phyloP scores from a whole-genome alignment of 495 filamentous ascomycete species.

The Annulohypoxylon stygium region DNA sequence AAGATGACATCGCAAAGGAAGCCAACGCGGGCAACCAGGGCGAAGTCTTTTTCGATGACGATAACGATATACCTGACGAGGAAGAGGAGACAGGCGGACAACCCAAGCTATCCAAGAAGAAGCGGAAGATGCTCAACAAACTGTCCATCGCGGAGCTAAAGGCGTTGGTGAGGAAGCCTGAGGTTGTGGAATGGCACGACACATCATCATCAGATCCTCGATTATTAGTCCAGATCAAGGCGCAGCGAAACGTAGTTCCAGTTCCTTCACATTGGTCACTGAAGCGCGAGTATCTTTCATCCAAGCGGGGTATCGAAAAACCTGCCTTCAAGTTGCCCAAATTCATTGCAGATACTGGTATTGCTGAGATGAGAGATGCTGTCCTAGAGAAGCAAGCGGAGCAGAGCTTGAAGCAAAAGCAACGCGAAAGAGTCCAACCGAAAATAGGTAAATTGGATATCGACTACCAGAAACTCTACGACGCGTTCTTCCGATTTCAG shows the following conservation, averaged over 20 bases:
- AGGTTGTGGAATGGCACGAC: constrained; percentile 98
- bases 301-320: constrained; percentile 96
- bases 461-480: constrained; percentile 97
- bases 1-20: constrained; percentile 68
- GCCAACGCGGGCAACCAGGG: constrained; percentile 83
- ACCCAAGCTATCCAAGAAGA: constrained; percentile 89
- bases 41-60: constrained; percentile 86
- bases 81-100: constrained; percentile 78
- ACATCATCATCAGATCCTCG: constrained; percentile 91
- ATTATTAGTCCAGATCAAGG: constrained; percentile 92
- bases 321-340: constrained; percentile 91
- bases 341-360: constrained; percentile 97
- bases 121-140: constrained; percentile 88
- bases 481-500: constrained; percentile 97
- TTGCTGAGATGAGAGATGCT: constrained; percentile 97
- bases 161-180: constrained; percentile 88
- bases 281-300: constrained; percentile 96
- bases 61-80: constrained; percentile 88
- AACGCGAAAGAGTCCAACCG: constrained; percentile 91
- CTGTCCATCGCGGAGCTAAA: constrained; percentile 95
- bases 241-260: constrained; percentile 93
- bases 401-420: constrained; percentile 91
- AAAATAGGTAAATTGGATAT: constrained; percentile 99
- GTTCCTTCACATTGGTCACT: constrained; percentile 94
- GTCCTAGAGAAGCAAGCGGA: constrained; percentile 95